Evolutionary conservation across 352 stramenopile genomes (phyloP), one percentile per base, ranked within the genome.

Genomic region (Globisporangium spiculum): DNA sequence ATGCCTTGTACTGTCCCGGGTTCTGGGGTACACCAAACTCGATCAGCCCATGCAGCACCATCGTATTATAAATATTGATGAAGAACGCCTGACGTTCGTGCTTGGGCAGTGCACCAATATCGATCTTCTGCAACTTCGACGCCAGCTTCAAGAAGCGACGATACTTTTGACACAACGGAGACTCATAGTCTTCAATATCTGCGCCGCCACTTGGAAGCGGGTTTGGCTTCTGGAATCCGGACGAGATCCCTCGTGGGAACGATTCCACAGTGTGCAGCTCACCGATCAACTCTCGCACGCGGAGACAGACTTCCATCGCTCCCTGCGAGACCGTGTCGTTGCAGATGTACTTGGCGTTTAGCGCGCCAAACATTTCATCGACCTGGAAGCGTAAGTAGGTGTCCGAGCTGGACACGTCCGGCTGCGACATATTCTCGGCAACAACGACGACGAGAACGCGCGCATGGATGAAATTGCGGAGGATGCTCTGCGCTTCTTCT

Each of bases 61-160:
- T 94, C 2, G 83, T 84, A 69, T 96, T 96, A 78, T 94, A 94
- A 59, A 94, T 78, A 75, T 96, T 96, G 81, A 96, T 94, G 63
- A 96, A 96, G 63, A 96, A 96, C 1, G 87, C 82, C 63, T 94
- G 88, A 5, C 87, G 86, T 54, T 94, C 88, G 66, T 94, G 86
- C 71, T 93, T 94, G 10, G 87, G 83, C 22, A 96, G 67, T 52
- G 75, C 81, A 12, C 74, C 69, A n/a, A 96, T 79, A 60, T 94
- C 86, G 34, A 93, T 71, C 26, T 79, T 81, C 69, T 94, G 87
- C 32, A 96, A 57, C 57, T 81, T 79, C 3, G 82, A 77, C 14
- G 79, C 69, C 18, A 90, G 61, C 68, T 92, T 91, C 53, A 94
- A 58, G 67, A 96, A 96, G 20, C 76, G 74, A 38, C 88, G 88